A percentile compares a stretch with the other conserved stretches of the same genome.
Conservation (phyloP, 2,329 filamentous ascomycete genomes). For the Chaetomiaceae sp. region DNA sequence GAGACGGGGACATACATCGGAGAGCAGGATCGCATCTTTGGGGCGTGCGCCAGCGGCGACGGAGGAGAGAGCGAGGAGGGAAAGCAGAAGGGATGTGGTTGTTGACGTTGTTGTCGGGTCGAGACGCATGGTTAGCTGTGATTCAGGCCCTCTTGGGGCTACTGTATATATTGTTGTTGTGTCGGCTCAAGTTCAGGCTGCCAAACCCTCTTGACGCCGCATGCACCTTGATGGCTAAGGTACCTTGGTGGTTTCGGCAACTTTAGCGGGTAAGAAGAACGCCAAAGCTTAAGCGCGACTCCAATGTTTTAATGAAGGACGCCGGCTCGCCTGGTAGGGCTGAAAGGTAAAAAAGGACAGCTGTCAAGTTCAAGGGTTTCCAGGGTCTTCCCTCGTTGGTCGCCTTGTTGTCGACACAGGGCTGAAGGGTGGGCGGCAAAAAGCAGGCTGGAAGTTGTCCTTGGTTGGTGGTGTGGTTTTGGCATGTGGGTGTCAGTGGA, state of each 20-base stretch:
- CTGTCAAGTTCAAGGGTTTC: background rate
- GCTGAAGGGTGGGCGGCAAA: background rate
- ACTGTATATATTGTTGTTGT: background rate
- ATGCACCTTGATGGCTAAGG: background rate
- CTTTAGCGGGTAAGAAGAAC: too few species aligned
- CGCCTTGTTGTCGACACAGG: background rate
- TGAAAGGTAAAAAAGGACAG: background rate
- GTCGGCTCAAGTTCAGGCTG: background rate
- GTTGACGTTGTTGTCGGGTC: background rate
- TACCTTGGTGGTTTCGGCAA: too few species aligned
- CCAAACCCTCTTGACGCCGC: background rate
- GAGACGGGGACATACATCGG: slow-evolving; percentile 48
- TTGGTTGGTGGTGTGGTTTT: too few species aligned
- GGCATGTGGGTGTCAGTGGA: too few species aligned
- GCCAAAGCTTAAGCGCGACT: too few species aligned
- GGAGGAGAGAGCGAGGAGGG: slow-evolving; percentile 4
- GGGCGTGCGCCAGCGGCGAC: slow-evolving; percentile 30
- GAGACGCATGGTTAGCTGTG: slow-evolving; percentile 14
- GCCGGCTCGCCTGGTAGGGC: background rate
- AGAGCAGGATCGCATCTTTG: slow-evolving; percentile 52
- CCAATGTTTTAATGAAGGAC: too few species aligned
- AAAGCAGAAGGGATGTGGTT: background rate
- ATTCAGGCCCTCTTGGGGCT: background rate
- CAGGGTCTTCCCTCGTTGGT: background rate
- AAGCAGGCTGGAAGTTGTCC: too few species aligned